Base-by-base conservation (phyloP, 352 stramenopile species). In the Globisporangium paddicum region DNA sequence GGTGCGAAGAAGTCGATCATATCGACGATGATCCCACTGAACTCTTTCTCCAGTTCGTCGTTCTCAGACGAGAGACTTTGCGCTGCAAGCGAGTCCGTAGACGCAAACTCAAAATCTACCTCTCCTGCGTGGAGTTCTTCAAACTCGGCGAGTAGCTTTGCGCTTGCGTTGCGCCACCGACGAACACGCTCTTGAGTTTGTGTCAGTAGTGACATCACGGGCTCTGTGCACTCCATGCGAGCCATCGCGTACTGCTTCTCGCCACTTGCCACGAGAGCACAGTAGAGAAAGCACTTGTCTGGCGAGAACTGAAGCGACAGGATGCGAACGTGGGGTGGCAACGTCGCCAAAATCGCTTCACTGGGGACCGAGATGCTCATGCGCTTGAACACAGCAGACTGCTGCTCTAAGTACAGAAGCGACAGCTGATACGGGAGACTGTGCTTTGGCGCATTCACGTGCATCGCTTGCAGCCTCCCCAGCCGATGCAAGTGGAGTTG, bases 401-500 rank as follows among this genome's bases (percentile, higher is more conserved):
- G 73, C 40, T 89, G 72, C 1, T 75, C 78, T 34, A 93, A 47
- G 59, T 81, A 90, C 11, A 87, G 63, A 25, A 77, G 69, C 0
- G 83, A 90, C 9, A 93, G 70, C 60, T 91, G 79, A 37, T 76
- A 80, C 18, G 82, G 76, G 1, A 85, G 63, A 34, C 80, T 90
- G 54, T 86, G 74, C 8, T 42, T 65, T 23, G 54, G 11, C 6
- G 81, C 75, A 42, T 76, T 86, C 1, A 72, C 59, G 50, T 87
- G 73, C 0, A 51, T 59, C 16, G 66, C 38, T 18, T 64, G 44
- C 0, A 86, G 46, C 4, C 58, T 59, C 35, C 79, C 57, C 58
- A 87, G 66, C 9, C 79, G 77, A 8, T 60, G 59, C 41, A 81
- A 57, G 49, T 90, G 79, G 1, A 90, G 69, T 50, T 67, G 75